Percentiles rank a stretch among this genome's conserved stretches.
These are phyloP conservation scores for Lepiota venenata DNA, from an alignment of 768 basidiomycete genomes.

Conservation along the genomic window DNA sequence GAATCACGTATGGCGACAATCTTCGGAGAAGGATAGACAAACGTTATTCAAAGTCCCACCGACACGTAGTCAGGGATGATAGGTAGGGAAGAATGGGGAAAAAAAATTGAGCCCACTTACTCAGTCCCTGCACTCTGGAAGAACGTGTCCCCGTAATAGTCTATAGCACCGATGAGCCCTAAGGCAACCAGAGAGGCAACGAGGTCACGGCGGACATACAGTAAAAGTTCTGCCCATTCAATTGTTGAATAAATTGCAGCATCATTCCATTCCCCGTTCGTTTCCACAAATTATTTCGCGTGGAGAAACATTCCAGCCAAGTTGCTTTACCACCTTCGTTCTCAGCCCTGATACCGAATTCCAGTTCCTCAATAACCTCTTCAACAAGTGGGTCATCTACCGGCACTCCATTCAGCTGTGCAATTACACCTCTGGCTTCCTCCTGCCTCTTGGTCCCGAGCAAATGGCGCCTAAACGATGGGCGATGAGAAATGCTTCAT, in stretches of 20 bases:
- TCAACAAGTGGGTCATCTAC: constrained; percentile 54
- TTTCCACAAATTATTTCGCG: constrained; percentile 64
- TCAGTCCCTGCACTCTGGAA: constrained; percentile 70
- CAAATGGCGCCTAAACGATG: constrained; percentile 56
- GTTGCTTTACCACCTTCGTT: constrained; percentile 80
- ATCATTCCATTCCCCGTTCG: constrained; percentile 80
- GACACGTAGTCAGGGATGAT: not conserved
- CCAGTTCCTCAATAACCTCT: constrained; percentile 61
- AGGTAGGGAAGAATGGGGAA: not conserved
- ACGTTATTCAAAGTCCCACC: not conserved
- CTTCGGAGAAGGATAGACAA: constrained; percentile 14
- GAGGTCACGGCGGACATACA: constrained; percentile 37
- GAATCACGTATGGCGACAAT: constrained; percentile 72
- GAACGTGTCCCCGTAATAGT: constrained; percentile 80
- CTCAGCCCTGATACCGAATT: constrained; percentile 63
- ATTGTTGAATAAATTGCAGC: constrained; percentile 77
- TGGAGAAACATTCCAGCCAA: constrained; percentile 77
- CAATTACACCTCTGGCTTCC: constrained; percentile 61
- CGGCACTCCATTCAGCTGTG: constrained; percentile 61
- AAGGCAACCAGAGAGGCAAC: not conserved
- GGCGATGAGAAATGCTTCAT: not conserved
- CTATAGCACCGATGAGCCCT: constrained; percentile 26
- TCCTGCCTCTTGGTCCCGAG: constrained; percentile 49
- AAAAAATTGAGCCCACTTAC: constrained; percentile 27
- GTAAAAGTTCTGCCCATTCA: constrained; percentile 82